A percentile compares a stretch with the other conserved stretches of the same genome.
Evolutionary conservation across 2,329 filamentous ascomycete species (phyloP).

Genomic region (Colletotrichum sp.): DNA sequence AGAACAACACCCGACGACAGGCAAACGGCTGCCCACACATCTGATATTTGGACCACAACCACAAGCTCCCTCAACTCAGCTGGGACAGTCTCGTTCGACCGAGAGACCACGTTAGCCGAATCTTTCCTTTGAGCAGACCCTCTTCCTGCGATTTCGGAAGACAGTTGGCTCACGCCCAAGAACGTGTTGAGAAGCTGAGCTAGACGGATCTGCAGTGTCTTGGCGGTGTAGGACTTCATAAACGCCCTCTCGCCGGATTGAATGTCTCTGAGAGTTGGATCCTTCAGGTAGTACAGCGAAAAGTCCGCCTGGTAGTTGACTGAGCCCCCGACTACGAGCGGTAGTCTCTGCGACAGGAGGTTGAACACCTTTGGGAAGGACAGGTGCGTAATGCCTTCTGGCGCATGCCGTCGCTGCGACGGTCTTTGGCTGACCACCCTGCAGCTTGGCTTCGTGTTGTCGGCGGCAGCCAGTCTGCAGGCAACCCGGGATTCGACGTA

Average conservation of each 20-base stretch:
- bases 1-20: background rate
- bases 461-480: background rate
- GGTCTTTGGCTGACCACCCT: background rate
- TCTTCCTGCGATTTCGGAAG: background rate
- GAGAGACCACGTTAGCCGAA: background rate
- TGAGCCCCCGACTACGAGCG: conserved; percentile 34
- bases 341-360: background rate
- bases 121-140: background rate
- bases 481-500: background rate
- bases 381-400: background rate
- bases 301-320: background rate
- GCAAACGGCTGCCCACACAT: background rate
- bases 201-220: background rate
- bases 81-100: background rate
- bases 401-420: background rate
- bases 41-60: background rate
- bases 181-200: background rate
- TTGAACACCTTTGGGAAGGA: background rate
- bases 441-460: background rate
- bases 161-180: background rate
- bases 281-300: background rate
- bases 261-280: background rate
- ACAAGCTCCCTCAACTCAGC: background rate
- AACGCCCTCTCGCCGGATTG: rapidly evolving
- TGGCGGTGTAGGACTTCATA: background rate